Evolutionary conservation across 805 yeast genomes (phyloP), one percentile per base, ranked within the genome.

Genomic region (Wickerhamiella australiensis): DNA sequence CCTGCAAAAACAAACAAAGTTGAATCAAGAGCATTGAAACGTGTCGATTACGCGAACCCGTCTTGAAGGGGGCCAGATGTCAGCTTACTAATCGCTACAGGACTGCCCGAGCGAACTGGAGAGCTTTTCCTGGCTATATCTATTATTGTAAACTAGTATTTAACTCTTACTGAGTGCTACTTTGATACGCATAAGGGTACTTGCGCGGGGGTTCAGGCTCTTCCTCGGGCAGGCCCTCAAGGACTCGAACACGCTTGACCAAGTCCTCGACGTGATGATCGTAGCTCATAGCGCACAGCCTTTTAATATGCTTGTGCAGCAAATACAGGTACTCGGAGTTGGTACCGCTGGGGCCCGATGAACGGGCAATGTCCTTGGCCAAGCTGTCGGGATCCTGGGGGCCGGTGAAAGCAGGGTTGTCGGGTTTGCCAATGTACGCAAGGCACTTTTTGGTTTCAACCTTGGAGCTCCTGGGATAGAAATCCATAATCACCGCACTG

Each of bases 381-480:
- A 95, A 79, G 0, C 62, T 65, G 5, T 63, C 62, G 0, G 81
- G 67, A 2, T 61, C 60, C 61, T 87, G 94, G 0, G 95, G 94
- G 0, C 96, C 96, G 2, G 85, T 71, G 59, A 87, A 90, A 2
- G 95, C 85, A 47, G 71, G 80, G 59, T 87, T 88, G 12, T 77
- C 81, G 1, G 79, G 74, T 0, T 90, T 82, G 0, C 96, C 96
- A 18, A 88, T 84, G 62, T 88, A 88, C 0, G 85, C 85, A 22
- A 69, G 66, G 21, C 92, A 79, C 9, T 66, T 68, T 47, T 82
- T 72, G 25, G 67, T 57, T 29, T 26, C 50, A 3, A 49, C 50
- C 9, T 47, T 7, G 43, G 38, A 47, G 13, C 59, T 56, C 13
- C 70, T 66, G 9, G 83, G 68, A 54, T 74, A 72, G 59, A 86